These are phyloP conservation scores for Epichloe bromicola DNA, from an alignment of 2,329 filamentous ascomycete genomes.

Conservation along the genomic window DNA sequence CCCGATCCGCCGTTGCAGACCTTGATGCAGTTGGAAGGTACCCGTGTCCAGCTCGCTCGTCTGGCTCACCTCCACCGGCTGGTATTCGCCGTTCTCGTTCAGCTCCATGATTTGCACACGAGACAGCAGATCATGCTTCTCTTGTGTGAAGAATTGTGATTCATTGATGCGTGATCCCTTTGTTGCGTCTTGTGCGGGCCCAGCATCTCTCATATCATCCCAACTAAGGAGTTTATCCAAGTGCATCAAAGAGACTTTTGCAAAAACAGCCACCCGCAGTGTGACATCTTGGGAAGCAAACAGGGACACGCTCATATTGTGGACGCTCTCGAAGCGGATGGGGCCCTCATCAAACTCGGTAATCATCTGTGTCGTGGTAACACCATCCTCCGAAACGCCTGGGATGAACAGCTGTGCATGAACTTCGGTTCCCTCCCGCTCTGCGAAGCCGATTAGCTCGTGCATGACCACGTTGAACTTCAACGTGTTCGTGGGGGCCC, in stretches of 20 bases:
- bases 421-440: conserved; percentile 88
- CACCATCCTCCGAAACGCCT: conserved; percentile 76
- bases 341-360: conserved; percentile 85
- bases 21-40: conserved; percentile 90
- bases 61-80: conserved; percentile 86
- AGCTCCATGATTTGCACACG: conserved; percentile 83
- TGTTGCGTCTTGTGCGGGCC: conserved; percentile 41
- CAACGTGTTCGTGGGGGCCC: conserved; percentile 73
- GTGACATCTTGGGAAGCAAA: conserved; percentile 57
- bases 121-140: conserved; percentile 85
- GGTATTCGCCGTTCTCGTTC: conserved; percentile 79
- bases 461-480: conserved; percentile 99
- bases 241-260: conserved; percentile 83
- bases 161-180: conserved; percentile 66
- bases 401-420: conserved; percentile 96
- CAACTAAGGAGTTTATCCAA: conserved; percentile 94
- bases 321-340: conserved; percentile 90
- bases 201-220: conserved; percentile 90
- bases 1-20: conserved; percentile 75
- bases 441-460: conserved; percentile 85
- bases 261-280: conserved; percentile 80
- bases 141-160: conserved; percentile 83
- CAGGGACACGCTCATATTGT: conserved; percentile 90
- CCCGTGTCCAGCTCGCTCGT: conserved; percentile 72
- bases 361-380: conserved; percentile 92